A percentile compares a stretch with the other conserved stretches of the same genome.
Conservation (phyloP, 257 asterid species). For the Paraleonurus japonicus region DNA sequence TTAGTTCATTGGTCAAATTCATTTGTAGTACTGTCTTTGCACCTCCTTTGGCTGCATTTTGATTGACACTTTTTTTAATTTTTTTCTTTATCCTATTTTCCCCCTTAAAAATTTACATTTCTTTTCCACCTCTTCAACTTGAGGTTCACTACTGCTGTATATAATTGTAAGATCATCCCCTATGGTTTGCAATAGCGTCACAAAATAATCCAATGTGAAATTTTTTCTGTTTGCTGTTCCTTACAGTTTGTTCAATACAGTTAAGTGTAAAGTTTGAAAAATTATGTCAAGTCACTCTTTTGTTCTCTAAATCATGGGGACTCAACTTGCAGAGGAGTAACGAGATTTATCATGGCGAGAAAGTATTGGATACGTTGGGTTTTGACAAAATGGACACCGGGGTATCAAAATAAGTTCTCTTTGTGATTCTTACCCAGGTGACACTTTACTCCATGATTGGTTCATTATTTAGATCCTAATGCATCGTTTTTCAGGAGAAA, state of each 20-base stretch:
- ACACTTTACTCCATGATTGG: constrained; percentile 10
- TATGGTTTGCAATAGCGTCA: constrained; percentile 3
- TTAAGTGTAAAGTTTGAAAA: background rate
- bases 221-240: background rate
- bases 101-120: background rate
- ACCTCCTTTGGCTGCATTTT: constrained; percentile 9
- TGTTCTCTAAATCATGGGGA: constrained; percentile 22
- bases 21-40: constrained; percentile 11
- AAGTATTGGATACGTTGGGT: constrained; percentile 24
- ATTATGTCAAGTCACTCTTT: background rate
- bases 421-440: constrained; percentile 6
- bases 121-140: background rate
- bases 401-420: constrained; percentile 10
- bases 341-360: constrained; percentile 25
- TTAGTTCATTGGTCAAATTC: background rate
- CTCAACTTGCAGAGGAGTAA: constrained; percentile 30
- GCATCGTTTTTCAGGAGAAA: constrained; percentile 42
- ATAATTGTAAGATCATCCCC: constrained; percentile 1
- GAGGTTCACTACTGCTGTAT: constrained; percentile 11
- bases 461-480: constrained; percentile 11
- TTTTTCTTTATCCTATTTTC: background rate
- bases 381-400: constrained; percentile 28
- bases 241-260: background rate
- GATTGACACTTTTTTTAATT: background rate
- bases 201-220: constrained; percentile 5